Evolutionary conservation across 2,329 filamentous ascomycete species (phyloP).

Genomic region (Fusarium euwallaceae): DNA sequence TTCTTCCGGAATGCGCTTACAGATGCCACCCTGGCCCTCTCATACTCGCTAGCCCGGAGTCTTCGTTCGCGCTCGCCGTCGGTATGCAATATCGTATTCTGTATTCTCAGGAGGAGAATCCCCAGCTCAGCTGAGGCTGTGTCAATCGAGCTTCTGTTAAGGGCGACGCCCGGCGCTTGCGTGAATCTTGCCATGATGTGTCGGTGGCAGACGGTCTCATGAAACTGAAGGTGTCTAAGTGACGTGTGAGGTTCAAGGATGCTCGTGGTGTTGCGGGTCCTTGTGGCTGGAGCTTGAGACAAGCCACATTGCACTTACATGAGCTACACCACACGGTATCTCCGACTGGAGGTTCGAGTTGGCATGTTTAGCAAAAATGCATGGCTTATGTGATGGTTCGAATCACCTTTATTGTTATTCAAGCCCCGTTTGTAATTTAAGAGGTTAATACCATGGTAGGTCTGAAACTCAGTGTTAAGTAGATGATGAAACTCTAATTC

Average conservation of each 20-base stretch:
- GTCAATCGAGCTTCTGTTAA: slow-evolving; percentile 45
- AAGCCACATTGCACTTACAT: slow-evolving; percentile 43
- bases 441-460: not conserved
- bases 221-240: slow-evolving; percentile 35
- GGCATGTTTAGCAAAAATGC: not conserved
- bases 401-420: not conserved
- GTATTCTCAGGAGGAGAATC: slow-evolving; percentile 74
- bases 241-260: slow-evolving; percentile 47
- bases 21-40: slow-evolving; percentile 63
- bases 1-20: slow-evolving; percentile 55
- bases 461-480: not conserved
- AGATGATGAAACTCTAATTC: not conserved
- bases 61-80: slow-evolving; percentile 70
- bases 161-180: slow-evolving; percentile 19
- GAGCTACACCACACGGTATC: not conserved
- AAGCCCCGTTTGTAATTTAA: not conserved
- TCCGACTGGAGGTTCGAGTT: not conserved
- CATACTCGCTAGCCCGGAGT: slow-evolving; percentile 73
- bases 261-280: slow-evolving; percentile 32
- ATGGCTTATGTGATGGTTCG: not conserved
- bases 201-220: slow-evolving; percentile 18
- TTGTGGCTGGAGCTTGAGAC: slow-evolving; percentile 44
- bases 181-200: slow-evolving; percentile 48
- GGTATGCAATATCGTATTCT: slow-evolving; percentile 73
- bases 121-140: slow-evolving; percentile 64